Conservation (phyloP, 805 yeast genomes). For the Saccharomycopsis vini region DNA sequence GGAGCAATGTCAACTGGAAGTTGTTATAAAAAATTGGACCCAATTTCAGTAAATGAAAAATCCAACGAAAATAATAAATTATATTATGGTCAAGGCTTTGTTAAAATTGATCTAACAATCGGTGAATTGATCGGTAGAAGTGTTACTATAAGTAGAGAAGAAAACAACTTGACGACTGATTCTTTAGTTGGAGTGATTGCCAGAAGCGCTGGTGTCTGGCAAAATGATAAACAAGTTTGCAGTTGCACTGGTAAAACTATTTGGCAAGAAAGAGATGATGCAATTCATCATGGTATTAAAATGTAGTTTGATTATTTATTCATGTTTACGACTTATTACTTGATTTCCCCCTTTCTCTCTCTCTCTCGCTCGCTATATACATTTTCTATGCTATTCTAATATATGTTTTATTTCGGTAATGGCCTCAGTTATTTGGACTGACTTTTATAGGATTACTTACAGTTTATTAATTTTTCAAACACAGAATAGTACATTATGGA, state of each 20-base stretch:
- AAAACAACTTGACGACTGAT: slow-evolving; percentile 24
- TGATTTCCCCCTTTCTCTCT: too few relatives aligned
- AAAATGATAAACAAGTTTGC: slow-evolving; percentile 86
- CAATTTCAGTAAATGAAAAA: slow-evolving; percentile 21
- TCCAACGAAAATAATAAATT: slow-evolving; percentile 13
- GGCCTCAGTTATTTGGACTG: too few relatives aligned
- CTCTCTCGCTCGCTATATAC: too few relatives aligned
- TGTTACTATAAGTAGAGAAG: slow-evolving; percentile 28
- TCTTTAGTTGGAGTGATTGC: slow-evolving; percentile 83
- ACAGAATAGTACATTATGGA: too few relatives aligned
- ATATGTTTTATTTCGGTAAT: too few relatives aligned
- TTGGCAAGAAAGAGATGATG: slow-evolving; percentile 90
- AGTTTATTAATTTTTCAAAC: too few relatives aligned
- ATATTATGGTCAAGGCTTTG: slow-evolving; percentile 13
- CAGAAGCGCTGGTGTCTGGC: slow-evolving; percentile 96
- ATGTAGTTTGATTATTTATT: slow-evolving; percentile 4
- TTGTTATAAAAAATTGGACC: slow-evolving; percentile 35
- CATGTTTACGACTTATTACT: too few relatives aligned
- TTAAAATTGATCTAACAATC: slow-evolving; percentile 32
- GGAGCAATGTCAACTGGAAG: slow-evolving; percentile 65
- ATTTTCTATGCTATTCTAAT: too few relatives aligned
- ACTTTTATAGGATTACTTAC: too few relatives aligned
- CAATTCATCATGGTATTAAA: slow-evolving; percentile 47
- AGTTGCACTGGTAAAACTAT: slow-evolving; percentile 91
- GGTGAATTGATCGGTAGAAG: slow-evolving; percentile 62